Conservation (phyloP, 257 asterid genomes). For the Rhazya stricta region DNA sequence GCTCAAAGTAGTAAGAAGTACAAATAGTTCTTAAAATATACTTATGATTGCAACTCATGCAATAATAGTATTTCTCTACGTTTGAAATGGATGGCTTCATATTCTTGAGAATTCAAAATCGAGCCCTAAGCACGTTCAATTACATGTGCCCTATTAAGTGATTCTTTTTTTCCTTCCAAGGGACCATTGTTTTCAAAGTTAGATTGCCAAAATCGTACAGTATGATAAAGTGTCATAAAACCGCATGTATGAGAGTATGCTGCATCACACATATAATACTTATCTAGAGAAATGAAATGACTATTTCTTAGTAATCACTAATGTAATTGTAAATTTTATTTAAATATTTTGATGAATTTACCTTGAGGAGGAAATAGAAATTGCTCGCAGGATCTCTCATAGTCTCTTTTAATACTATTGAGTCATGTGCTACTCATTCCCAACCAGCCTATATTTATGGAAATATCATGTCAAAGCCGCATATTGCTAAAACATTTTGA, state of each 20-base stretch:
- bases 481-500: background rate
- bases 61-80: too few relatives aligned
- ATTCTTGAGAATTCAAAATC: background rate
- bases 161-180: background rate
- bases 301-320: too few relatives aligned
- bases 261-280: background rate
- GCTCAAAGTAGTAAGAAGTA: too few relatives aligned
- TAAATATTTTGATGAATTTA: background rate
- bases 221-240: background rate
- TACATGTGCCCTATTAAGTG: background rate
- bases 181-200: background rate
- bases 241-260: background rate
- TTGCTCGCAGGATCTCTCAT: background rate
- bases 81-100: too few relatives aligned
- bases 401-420: background rate
- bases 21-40: too few relatives aligned
- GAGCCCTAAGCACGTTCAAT: background rate
- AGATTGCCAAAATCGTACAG: background rate
- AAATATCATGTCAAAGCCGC: too few relatives aligned
- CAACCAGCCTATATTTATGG: background rate
- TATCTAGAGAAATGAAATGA: background rate
- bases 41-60: too few relatives aligned
- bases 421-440: conserved; percentile 3
- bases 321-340: background rate
- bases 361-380: background rate